phyloP scores from a whole-genome alignment of 1,284 basidiomycete genomes.

The Inonotus hispidus region DNA sequence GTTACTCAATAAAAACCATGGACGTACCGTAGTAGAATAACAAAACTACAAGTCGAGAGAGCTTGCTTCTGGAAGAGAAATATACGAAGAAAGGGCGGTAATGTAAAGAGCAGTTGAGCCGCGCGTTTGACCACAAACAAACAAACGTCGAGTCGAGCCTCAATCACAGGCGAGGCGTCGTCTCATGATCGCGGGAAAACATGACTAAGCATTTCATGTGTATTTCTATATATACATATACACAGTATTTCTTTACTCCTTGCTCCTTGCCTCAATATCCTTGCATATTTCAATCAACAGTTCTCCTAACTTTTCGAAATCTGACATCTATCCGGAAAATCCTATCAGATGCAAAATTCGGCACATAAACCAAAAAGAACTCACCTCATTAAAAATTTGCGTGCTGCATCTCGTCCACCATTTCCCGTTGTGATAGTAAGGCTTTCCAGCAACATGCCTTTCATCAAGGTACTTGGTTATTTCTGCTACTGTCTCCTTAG shows the following conservation, averaged over 20 bases:
- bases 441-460: conserved; percentile 39
- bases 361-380: conserved; percentile 21
- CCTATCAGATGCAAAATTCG: background rate
- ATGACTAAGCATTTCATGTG: background rate
- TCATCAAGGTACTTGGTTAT: conserved; percentile 38
- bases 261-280: conserved; percentile 25
- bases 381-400: conserved; percentile 72
- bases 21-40: background rate
- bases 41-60: background rate
- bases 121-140: background rate
- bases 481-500: conserved; percentile 28
- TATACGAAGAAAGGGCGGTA: background rate
- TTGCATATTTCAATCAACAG: conserved; percentile 35
- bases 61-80: background rate
- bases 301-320: conserved; percentile 47
- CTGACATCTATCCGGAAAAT: conserved; percentile 36
- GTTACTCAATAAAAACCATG: background rate
- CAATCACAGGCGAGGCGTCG: background rate
- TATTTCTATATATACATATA: no score
- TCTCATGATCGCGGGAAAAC: background rate
- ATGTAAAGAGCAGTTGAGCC: background rate
- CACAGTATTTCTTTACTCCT: background rate
- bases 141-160: no score
- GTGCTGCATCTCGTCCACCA: conserved; percentile 72
- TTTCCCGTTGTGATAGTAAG: conserved; percentile 51